A percentile compares a stretch with the other conserved stretches of the same genome.
Evolutionary conservation across 2,329 filamentous ascomycete genomes (phyloP).

Genomic region (Paracorniculantispora psalliotae): DNA sequence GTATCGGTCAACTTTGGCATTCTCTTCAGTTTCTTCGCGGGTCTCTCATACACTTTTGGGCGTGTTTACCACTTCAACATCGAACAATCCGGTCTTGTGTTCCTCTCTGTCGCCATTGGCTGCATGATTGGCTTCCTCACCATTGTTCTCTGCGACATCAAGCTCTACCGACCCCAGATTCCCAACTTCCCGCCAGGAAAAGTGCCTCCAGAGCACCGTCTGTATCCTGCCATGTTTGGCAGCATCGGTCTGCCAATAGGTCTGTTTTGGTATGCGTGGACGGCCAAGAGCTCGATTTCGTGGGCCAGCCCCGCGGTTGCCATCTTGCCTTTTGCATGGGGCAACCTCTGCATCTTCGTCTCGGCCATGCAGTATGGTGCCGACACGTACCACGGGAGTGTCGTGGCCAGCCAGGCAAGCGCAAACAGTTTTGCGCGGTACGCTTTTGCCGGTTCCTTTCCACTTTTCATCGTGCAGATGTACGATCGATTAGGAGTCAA

Average conservation of each 20-base stretch:
- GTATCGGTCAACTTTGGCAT: constrained; percentile 47
- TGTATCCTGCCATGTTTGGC: constrained; percentile 56
- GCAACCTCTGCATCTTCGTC: constrained; percentile 56
- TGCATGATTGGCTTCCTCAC: constrained; percentile 39
- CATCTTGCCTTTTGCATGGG: constrained; percentile 54
- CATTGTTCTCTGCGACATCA: constrained; percentile 35
- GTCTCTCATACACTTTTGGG: constrained; percentile 44
- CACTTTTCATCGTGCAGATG: constrained; percentile 56
- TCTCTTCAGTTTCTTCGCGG: constrained; percentile 49
- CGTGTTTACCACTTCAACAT: constrained; percentile 39
- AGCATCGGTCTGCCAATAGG: constrained; percentile 47
- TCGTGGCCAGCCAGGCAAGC: constrained; percentile 53
- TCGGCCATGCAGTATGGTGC: constrained; percentile 46
- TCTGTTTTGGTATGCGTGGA: constrained; percentile 59
- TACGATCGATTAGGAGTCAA: constrained; percentile 38
- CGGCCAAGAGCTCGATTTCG: constrained; percentile 37
- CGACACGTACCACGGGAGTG: constrained; percentile 51
- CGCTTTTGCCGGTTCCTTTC: constrained; percentile 50
- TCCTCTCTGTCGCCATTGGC: constrained; percentile 41
- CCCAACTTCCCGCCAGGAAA: constrained; percentile 27
- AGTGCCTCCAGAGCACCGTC: constrained; percentile 50
- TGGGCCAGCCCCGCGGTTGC: constrained; percentile 49
- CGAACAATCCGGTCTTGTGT: constrained; percentile 39
- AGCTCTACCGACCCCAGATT: constrained; percentile 37
- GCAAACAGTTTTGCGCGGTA: constrained; percentile 57